A percentile compares a stretch with the other conserved stretches of the same genome.
phyloP scores from a whole-genome alignment of 2,329 filamentous ascomycete genomes.

The Metarhizium brunneum region DNA sequence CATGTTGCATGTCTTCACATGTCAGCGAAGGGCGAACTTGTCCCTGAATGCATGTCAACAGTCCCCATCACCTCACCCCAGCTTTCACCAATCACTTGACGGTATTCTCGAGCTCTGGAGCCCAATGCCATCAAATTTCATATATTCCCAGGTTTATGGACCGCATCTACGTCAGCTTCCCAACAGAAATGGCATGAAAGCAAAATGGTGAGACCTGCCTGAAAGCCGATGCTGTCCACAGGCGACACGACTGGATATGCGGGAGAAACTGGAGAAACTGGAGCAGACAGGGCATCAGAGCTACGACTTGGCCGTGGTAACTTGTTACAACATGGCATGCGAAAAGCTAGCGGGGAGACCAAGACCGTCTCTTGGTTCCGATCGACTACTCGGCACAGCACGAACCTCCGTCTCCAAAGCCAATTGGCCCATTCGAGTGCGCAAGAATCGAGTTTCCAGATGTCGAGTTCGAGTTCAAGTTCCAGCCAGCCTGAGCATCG shows the following conservation, averaged over 20 bases:
- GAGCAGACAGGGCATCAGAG: too few species aligned
- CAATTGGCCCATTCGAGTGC: neutral
- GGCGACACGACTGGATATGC: neutral
- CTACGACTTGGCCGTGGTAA: neutral
- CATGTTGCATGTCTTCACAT: neutral
- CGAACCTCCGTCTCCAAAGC: neutral
- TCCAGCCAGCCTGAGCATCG: conserved; percentile 8
- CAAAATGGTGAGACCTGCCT: neutral
- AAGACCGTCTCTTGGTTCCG: neutral
- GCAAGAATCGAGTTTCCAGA: neutral
- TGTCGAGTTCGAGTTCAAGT: neutral
- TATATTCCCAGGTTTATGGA: neutral
- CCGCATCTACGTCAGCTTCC: neutral
- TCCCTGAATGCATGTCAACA: neutral
- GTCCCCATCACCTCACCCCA: neutral
- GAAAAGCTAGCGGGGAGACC: too few species aligned
- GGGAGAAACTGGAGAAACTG: neutral
- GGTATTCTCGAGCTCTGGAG: neutral
- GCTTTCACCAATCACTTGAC: neutral
- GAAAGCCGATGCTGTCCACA: neutral
- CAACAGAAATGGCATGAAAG: neutral
- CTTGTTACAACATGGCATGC: too few species aligned
- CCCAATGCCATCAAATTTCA: neutral
- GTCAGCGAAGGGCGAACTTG: neutral
- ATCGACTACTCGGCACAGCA: neutral